Percentiles rank a stretch among this genome's conserved stretches.
Evolutionary conservation across 176 grass and related monocot species (phyloP).

Genomic region (Eragrostis curvula): DNA sequence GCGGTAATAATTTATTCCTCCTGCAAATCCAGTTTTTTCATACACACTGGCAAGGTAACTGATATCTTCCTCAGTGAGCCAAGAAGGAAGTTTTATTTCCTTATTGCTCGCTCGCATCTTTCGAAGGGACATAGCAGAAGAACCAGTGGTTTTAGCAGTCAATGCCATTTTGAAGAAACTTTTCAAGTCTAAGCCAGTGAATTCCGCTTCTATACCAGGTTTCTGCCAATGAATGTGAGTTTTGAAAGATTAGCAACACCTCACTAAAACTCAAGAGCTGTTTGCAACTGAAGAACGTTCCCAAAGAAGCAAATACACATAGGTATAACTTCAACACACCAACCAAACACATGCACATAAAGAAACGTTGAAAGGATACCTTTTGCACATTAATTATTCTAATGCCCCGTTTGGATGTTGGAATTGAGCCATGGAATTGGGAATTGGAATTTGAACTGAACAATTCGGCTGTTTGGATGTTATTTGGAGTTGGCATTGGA

Average conservation of each 20-base stretch:
- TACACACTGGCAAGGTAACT: constrained; percentile 58
- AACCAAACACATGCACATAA: background rate
- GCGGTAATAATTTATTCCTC: constrained; percentile 62
- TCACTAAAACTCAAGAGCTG: background rate
- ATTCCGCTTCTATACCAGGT: constrained; percentile 65
- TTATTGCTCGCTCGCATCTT: constrained; percentile 32
- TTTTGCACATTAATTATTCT: background rate
- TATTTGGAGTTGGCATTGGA: no score
- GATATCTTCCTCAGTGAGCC: constrained; percentile 78
- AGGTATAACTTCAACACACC: background rate
- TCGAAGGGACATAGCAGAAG: constrained; percentile 47
- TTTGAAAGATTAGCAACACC: background rate
- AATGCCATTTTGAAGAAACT: constrained; percentile 59
- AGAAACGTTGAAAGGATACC: background rate
- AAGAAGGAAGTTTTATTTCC: constrained; percentile 55
- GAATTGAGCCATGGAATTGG: no score
- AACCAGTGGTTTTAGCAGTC: constrained; percentile 29
- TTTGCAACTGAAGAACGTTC: background rate
- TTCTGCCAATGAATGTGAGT: constrained; percentile 39
- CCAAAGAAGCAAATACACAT: background rate
- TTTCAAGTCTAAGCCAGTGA: constrained; percentile 51
- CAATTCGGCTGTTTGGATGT: no score
- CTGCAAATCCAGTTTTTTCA: constrained; percentile 42
- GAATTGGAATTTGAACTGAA: no score
- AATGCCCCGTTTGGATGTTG: no score